Evolutionary conservation across 345 rosid genomes (phyloP), one percentile per base, ranked within the genome.

Genomic region (Pugionium dolabratum): DNA sequence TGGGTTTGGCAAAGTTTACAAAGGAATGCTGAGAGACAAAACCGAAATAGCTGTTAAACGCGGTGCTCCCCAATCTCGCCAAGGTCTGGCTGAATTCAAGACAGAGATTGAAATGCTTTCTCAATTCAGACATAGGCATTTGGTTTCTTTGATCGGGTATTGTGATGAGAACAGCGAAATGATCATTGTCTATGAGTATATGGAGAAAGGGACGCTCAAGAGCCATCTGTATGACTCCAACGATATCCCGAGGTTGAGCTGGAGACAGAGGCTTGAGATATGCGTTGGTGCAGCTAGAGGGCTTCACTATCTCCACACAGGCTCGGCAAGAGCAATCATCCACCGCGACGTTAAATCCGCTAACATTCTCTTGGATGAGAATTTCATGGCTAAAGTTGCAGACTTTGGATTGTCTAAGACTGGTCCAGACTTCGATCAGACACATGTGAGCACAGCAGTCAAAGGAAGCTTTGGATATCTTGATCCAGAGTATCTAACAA

Each of bases 261-360:
- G 89, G 89, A 84, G 69, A 48, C 79, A 79, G 31, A 67, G 93
- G 71, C 86, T 86, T 41, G 93, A 84, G 70, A 74, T 86, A 33
- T 86, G 93, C 66, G 81, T 81, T 45, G 18, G 18, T 18, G 18
- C 18, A 18, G 18, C 18, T 18, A 18, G 18, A 18, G 18, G 18
- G 18, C 18, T 18, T 18, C 18, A 18, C 18, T 18, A 18, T 18
- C 18, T 18, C 18, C 18, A 18, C 18, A 18, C 18, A 89, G 86
- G 94, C 43, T 81, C 88, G 0, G 7, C 88, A 4, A 82, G 74
- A 71, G 79, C 83, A 1, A 75, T 87, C 61, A 87, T 87, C 33
- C 94, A 87, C 54, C 84, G 90, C 0, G 90, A 87, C 67, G 94
- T 87, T 41, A 87, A 87, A 66, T 81, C 90, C 0, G 89, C 94